Conservation (phyloP, 225 moss, liverwort and hornwort genomes). For the Polytrichum commune region DNA sequence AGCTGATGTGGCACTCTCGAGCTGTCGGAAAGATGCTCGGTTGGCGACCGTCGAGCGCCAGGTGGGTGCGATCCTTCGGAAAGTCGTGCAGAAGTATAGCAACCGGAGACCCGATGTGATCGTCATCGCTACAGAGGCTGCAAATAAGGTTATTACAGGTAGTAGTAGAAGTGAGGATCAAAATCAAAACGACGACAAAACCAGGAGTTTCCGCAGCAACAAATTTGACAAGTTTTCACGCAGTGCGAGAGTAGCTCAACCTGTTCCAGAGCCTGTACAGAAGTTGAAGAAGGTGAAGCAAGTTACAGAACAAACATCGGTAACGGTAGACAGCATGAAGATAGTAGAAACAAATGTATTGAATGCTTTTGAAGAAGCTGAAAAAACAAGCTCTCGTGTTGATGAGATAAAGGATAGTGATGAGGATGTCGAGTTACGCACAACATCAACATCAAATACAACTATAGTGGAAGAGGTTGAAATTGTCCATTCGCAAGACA, state of each 20-base stretch:
- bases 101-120: conserved; percentile 94
- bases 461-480: too few relatives aligned
- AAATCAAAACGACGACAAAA: not conserved
- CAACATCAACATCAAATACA: too few relatives aligned
- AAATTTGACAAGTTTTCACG: too few relatives aligned
- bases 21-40: conserved; percentile 58
- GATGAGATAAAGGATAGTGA: too few relatives aligned
- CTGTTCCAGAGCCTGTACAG: conserved; percentile 32
- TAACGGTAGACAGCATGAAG: too few relatives aligned
- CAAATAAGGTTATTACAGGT: conserved; percentile 18
- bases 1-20: conserved; percentile 74
- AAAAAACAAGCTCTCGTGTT: too few relatives aligned
- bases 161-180: not conserved
- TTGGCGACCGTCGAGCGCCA: conserved; percentile 80
- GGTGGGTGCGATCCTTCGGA: conserved; percentile 68
- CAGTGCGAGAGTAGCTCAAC: conserved; percentile 12
- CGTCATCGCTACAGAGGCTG: conserved; percentile 76
- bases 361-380: too few relatives aligned
- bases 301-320: not conserved
- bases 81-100: conserved; percentile 86
- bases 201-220: not conserved
- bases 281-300: conserved; percentile 26
- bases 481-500: too few relatives aligned
- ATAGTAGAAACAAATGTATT: too few relatives aligned
- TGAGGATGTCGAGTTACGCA: too few relatives aligned